These are phyloP conservation scores for Avicennia marina DNA, from an alignment of 257 asterid species.

Conservation along the genomic window DNA sequence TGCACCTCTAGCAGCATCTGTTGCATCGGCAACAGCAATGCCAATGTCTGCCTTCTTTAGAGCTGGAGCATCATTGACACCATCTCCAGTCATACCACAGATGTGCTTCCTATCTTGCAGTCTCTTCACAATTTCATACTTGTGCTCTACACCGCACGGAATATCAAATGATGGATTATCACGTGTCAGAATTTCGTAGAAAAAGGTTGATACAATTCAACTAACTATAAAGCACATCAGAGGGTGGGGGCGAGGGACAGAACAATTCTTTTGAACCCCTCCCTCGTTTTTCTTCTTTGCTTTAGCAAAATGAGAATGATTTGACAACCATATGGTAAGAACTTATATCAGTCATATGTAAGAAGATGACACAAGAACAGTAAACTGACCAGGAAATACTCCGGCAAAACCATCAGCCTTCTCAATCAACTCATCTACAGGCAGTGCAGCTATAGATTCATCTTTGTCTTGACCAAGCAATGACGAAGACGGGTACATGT, in stretches of 20 bases:
- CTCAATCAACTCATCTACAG: constrained; percentile 91
- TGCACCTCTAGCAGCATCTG: constrained; percentile 97
- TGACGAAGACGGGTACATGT: constrained; percentile 95
- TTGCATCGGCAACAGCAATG: constrained; percentile 93
- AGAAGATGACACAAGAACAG: background rate
- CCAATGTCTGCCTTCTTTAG: constrained; percentile 97
- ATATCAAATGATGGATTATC: background rate
- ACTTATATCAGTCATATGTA: background rate
- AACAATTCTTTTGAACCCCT: too few species aligned
- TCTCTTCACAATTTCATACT: constrained; percentile 96
- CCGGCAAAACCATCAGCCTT: constrained; percentile 99
- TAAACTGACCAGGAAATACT: constrained; percentile 81
- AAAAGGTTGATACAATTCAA: too few species aligned
- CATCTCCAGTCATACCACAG: constrained; percentile 99
- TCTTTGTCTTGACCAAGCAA: constrained; percentile 93
- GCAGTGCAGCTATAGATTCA: constrained; percentile 81
- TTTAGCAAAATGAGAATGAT: too few species aligned
- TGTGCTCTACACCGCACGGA: constrained; percentile 65
- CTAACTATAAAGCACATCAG: too few species aligned
- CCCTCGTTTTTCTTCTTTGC: too few species aligned
- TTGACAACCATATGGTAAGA: background rate
- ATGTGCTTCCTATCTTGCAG: constrained; percentile 97
- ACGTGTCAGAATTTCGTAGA: too few species aligned
- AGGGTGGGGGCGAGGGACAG: too few species aligned
- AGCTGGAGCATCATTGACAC: constrained; percentile 99